Conservation (phyloP, 352 stramenopile genomes). For the Phytophthora pinifolia region DNA sequence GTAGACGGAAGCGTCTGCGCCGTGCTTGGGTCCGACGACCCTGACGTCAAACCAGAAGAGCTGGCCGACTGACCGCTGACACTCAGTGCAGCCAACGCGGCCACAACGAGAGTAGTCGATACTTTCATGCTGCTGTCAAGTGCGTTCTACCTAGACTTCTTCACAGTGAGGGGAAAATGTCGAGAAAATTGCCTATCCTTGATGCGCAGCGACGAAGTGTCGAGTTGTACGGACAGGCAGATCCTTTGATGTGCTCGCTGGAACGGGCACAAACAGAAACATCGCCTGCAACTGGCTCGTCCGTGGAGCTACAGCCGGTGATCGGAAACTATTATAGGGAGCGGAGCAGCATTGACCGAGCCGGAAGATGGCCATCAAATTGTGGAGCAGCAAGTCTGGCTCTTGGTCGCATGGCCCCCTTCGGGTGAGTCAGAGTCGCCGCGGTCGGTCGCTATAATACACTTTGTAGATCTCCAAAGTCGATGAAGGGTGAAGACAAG, state of each 20-base stretch:
- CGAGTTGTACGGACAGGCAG: conserved; percentile 25
- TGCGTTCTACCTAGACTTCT: conserved; percentile 25
- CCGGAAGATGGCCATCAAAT: conserved; percentile 9
- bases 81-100: conserved; percentile 15
- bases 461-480: not conserved
- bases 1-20: conserved; percentile 11
- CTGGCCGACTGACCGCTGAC: conserved; percentile 10
- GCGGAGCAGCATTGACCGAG: not conserved
- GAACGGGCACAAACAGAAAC: conserved; percentile 19
- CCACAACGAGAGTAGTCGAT: conserved; percentile 23
- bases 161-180: conserved; percentile 20
- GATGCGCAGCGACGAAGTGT: conserved; percentile 21
- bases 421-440: conserved; percentile 12
- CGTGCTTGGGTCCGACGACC: conserved; percentile 9
- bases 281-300: conserved; percentile 12
- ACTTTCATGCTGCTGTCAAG: conserved; percentile 31
- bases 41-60: conserved; percentile 4
- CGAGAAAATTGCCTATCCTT: conserved; percentile 21
- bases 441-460: conserved; percentile 5
- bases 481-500: conserved; percentile 6
- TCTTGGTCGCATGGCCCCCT: conserved; percentile 6
- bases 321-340: conserved; percentile 21
- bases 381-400: conserved; percentile 5
- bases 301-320: conserved; percentile 18
- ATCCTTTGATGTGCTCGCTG: conserved; percentile 25